Conservation (phyloP, 345 rosid genomes). For the Erucastrum elatum region DNA sequence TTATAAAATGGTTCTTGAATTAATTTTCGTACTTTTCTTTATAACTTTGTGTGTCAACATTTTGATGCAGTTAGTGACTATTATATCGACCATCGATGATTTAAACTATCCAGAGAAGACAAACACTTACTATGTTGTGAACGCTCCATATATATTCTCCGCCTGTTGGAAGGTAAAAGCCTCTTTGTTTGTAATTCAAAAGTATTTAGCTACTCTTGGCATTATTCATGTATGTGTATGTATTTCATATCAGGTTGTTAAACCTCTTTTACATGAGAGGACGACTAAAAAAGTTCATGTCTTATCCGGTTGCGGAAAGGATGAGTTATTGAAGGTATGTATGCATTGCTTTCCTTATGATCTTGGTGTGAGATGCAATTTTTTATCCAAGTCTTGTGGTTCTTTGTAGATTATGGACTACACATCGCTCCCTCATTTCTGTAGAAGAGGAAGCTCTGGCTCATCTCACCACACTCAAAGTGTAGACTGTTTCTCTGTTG, state of each 20-base stretch:
- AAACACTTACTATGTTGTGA: constrained; percentile 76
- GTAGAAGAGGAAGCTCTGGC: constrained; percentile 81
- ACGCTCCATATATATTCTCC: constrained; percentile 88
- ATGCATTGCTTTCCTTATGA: constrained; percentile 4
- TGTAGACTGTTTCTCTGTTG: constrained; percentile 60
- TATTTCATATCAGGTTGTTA: constrained; percentile 60
- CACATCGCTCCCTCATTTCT: constrained; percentile 86
- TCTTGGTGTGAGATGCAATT: constrained; percentile 19
- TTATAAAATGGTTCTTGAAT: background rate
- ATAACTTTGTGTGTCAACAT: background rate
- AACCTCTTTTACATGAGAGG: constrained; percentile 92
- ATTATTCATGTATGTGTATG: background rate
- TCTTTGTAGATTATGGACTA: constrained; percentile 74
- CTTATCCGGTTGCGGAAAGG: constrained; percentile 72
- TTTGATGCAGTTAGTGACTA: constrained; percentile 75
- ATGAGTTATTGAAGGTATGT: constrained; percentile 78
- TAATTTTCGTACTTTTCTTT: background rate
- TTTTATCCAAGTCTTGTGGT: constrained; percentile 8
- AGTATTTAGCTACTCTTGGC: constrained; percentile 1
- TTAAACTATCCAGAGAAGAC: constrained; percentile 98
- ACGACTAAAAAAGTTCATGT: constrained; percentile 81
- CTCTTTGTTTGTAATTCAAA: background rate
- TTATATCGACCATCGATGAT: constrained; percentile 84
- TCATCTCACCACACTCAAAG: constrained; percentile 56
- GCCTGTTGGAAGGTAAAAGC: constrained; percentile 85